phyloP scores from a whole-genome alignment of 2,329 filamentous ascomycete genomes.

The Elsinoe ampelina region DNA sequence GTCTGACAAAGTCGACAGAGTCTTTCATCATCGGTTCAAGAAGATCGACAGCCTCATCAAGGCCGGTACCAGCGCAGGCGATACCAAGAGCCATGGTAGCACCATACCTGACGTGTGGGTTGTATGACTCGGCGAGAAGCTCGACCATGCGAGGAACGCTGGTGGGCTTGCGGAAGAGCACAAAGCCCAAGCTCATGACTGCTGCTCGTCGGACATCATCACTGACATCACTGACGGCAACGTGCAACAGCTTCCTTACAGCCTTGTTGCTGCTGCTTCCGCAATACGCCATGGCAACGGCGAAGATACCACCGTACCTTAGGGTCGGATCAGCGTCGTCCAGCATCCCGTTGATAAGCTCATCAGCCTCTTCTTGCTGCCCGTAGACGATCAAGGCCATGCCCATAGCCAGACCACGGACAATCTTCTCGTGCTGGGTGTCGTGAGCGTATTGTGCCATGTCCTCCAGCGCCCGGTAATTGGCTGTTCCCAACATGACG shows the following conservation, averaged over 20 bases:
- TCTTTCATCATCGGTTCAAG: conserved; percentile 99
- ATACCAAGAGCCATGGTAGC: conserved; percentile 98
- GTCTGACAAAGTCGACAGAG: conserved; percentile 93
- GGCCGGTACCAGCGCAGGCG: conserved; percentile 88
- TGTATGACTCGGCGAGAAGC: conserved; percentile 94
- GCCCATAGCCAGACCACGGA: conserved; percentile 85
- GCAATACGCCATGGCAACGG: conserved; percentile 94
- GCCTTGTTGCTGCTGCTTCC: conserved; percentile 98
- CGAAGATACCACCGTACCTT: conserved; percentile 96
- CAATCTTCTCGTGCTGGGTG: conserved; percentile 97
- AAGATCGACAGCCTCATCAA: conserved; percentile 92
- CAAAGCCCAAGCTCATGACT: conserved; percentile 96
- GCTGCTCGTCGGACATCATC: conserved; percentile 94
- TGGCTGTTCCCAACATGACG: conserved; percentile 97
- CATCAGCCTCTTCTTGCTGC: conserved; percentile 87
- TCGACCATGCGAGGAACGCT: conserved; percentile 98
- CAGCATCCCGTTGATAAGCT: conserved; percentile 84
- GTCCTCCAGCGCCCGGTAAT: conserved; percentile 82
- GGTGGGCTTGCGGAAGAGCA: conserved; percentile 93
- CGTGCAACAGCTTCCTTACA: conserved; percentile 87
- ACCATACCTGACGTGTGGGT: conserved; percentile 94
- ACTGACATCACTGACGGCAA: conserved; percentile 94
- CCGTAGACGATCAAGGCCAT: conserved; percentile 99
- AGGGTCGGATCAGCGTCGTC: conserved; percentile 89
- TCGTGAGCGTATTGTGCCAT: conserved; percentile 98